phyloP scores from a whole-genome alignment of 257 asterid genomes.

The Nicotiana benthamiana region DNA sequence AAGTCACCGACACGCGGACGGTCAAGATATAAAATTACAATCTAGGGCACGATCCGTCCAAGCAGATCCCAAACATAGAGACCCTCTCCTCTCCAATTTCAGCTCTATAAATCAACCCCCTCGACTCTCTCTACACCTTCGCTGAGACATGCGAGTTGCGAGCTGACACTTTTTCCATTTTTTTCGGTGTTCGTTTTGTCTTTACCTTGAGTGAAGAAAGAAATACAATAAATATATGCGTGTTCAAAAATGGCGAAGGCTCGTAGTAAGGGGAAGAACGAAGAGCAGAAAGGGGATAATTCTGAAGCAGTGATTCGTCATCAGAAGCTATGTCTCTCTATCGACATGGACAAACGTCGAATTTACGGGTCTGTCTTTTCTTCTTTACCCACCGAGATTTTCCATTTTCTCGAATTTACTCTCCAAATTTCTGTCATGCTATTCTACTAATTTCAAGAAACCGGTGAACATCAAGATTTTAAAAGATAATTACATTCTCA shows the following conservation, averaged over 20 bases:
- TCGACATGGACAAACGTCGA: constrained; percentile 83
- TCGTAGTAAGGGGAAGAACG: constrained; percentile 65
- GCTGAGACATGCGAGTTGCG: background rate
- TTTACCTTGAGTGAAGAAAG: background rate
- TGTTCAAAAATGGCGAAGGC: constrained; percentile 70
- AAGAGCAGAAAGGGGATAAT: constrained; percentile 79
- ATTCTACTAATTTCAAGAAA: background rate
- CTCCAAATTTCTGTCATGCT: background rate
- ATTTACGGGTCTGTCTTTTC: constrained; percentile 55
- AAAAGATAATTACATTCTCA: background rate
- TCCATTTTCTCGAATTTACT: background rate
- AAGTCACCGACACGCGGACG: background rate
- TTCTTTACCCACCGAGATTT: background rate
- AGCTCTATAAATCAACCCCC: constrained; percentile 14
- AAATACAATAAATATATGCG: background rate
- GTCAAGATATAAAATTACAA: constrained; percentile 9
- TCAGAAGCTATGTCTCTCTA: constrained; percentile 88
- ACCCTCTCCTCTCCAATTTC: background rate
- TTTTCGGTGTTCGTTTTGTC: background rate
- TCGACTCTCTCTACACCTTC: background rate
- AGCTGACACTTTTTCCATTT: background rate
- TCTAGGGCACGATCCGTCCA: constrained; percentile 27
- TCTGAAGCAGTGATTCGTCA: constrained; percentile 90
- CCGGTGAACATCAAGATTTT: background rate
- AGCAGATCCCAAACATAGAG: constrained; percentile 15